phyloP scores from a whole-genome alignment of 176 grass and related monocot genomes.

The Bothriochloa decipiens region DNA sequence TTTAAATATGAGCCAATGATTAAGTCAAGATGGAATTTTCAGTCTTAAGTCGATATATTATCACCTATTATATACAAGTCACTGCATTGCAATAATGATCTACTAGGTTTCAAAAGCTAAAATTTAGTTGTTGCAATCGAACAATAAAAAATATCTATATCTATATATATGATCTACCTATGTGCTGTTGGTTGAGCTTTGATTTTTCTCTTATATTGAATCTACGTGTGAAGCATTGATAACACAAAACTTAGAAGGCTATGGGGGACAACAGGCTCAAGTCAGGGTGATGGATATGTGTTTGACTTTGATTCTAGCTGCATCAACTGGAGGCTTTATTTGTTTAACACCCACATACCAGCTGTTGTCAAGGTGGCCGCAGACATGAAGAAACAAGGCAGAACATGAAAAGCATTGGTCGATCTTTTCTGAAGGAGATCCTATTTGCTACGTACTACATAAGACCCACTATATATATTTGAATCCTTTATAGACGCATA shows the following conservation, averaged over 20 bases:
- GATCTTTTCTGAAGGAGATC: background rate
- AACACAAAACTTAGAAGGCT: conserved; percentile 3
- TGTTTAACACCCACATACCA: conserved; percentile 19
- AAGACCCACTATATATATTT: too few relatives aligned
- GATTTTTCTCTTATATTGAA: background rate
- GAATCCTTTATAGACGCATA: too few relatives aligned
- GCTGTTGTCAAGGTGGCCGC: background rate
- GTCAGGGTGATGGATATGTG: background rate
- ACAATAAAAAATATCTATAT: too few relatives aligned
- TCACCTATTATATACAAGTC: background rate
- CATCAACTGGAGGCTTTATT: background rate
- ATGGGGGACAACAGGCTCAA: background rate
- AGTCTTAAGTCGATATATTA: background rate
- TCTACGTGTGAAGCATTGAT: background rate
- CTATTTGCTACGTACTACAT: too few relatives aligned
- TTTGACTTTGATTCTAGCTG: background rate
- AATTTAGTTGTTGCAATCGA: background rate
- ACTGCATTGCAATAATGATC: background rate
- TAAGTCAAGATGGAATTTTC: background rate
- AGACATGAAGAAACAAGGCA: conserved; percentile 9
- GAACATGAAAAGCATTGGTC: background rate
- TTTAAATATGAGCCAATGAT: background rate
- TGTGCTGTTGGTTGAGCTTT: background rate
- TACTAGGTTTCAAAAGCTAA: background rate
- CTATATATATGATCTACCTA: background rate